Conservation (phyloP, 257 asterid species). For the Nicotiana tabacum region DNA sequence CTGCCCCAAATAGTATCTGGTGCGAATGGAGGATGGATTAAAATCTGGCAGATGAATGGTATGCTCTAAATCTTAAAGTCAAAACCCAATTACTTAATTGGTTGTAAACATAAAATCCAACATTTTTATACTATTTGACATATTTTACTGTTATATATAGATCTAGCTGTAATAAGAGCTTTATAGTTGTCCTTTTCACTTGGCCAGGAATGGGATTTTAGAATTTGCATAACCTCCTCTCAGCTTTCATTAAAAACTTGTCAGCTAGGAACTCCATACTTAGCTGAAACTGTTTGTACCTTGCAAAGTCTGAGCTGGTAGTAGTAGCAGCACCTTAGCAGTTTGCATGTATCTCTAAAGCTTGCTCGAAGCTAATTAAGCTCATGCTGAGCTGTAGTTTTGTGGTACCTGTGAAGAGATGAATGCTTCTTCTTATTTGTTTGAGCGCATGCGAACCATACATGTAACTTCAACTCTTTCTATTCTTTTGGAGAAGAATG, state of each 20-base stretch:
- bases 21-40: slow-evolving; percentile 96
- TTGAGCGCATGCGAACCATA: background rate
- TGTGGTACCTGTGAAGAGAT: background rate
- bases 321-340: too few species aligned
- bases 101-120: background rate
- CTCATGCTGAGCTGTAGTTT: background rate
- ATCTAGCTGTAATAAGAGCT: background rate
- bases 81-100: background rate
- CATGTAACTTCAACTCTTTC: background rate
- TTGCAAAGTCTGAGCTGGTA: too few species aligned
- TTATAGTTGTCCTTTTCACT: background rate
- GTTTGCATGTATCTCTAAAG: too few species aligned
- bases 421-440: background rate
- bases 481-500: background rate
- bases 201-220: background rate
- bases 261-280: background rate
- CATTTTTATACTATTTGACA: background rate
- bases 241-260: background rate
- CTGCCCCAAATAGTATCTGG: slow-evolving; percentile 96
- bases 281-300: background rate
- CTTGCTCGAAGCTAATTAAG: too few species aligned
- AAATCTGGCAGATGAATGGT: slow-evolving; percentile 99
- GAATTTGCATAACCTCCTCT: background rate
- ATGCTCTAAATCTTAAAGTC: slow-evolving; percentile 10
- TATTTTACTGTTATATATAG: background rate